Base-by-base conservation (phyloP, 2,329 filamentous ascomycete genomes). In the Fusarium siculi region DNA sequence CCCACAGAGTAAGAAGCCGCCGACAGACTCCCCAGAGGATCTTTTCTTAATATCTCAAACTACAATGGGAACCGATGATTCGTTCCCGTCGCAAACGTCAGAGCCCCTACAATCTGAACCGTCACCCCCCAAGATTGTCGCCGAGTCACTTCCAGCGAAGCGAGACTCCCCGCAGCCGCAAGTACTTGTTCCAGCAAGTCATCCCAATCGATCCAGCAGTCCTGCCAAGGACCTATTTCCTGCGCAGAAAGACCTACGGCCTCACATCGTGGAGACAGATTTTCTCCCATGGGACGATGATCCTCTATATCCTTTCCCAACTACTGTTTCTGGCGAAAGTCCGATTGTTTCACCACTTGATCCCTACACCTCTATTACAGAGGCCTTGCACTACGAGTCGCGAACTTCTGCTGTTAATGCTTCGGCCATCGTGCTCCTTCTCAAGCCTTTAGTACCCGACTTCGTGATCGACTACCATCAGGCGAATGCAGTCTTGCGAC, bases 231-330 rank as follows among this genome's bases (percentile, higher is more conserved):
- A 73, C 15, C 57, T 67, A 0, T 66, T 68, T 12, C 78, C 78
- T 12, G 81, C 80, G 5, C 81, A 83, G 54, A 79, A 84, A 62
- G 81, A 85, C 36, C 77, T 78, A 14, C 81, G 83, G 9, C 81
- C 82, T 16, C 80, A 81, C 52, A 83, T 89, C 10, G 85, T 88
- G 19, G 89, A 91, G 49, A 85, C 83, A 2, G 90, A 92, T 75
- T 92, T 88, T 68, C 82, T 91, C 10, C 87, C 87, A 1, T 91
- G 89, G 88, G 81, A 84, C 1, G 82, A 87, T 25, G 90, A 92
- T 66, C 87, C 87, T 3, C 79, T 84, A 0, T 91, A 89, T 63
- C 86, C 89, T 0, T 84, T 88, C 66, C 85, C 86, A 0, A 76
- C 61, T 3, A 39, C 63, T 16, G 32, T 60, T 3, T 58, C 73